Evolutionary conservation across 2,329 filamentous ascomycete species (phyloP), one percentile per base, ranked within the genome.

Genomic region (Phialemoniopsis sp.): DNA sequence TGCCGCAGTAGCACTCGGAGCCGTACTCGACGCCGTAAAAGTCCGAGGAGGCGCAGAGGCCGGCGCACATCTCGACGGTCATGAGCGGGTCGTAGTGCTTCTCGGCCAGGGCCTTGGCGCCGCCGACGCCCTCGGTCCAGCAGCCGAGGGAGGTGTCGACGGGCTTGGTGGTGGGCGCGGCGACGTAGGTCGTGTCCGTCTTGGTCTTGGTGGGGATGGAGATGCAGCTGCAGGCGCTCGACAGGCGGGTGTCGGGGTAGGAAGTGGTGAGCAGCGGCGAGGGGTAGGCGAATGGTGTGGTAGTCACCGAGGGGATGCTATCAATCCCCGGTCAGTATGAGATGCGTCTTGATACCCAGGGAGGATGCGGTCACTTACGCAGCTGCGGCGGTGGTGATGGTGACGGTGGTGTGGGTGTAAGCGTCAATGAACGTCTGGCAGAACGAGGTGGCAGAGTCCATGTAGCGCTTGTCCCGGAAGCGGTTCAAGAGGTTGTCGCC

Each of bases 11-110:
- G 42, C 65, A 68, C 45, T 67, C 58, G 8, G 42, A 43, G 4
- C 48, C 52, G 39, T 59, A 63, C 43, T 66, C 60, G 17, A 60
- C 48, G 16, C 63, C 65, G 34, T 64, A 66, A 44, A 56, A 66
- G 32, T 49, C 41, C 45, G 58, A 65, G n/a, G 44, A 51, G 14
- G 42, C 42, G 52, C 64, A 55, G 28, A 34, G 34, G 31, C 46
- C 42, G 2, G 57, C 57, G 45, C 64, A 68, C 40, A 47, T 52
- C 29, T 66, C 60, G 13, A 68, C 47, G 7, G 66, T 63, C 62
- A 68, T 62, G 35, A 43, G 49, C 15, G 45, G 37, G 13, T 46
- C 49, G 37, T 13, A 12, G 14, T 16, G 13, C 28, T 29, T n/a
- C 14, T 15, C 35, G 14, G 28, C 8, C 26, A 37, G 28, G 21